phyloP scores from a whole-genome alignment of 2,329 filamentous ascomycete genomes.

The Talaromyces islandicus region DNA sequence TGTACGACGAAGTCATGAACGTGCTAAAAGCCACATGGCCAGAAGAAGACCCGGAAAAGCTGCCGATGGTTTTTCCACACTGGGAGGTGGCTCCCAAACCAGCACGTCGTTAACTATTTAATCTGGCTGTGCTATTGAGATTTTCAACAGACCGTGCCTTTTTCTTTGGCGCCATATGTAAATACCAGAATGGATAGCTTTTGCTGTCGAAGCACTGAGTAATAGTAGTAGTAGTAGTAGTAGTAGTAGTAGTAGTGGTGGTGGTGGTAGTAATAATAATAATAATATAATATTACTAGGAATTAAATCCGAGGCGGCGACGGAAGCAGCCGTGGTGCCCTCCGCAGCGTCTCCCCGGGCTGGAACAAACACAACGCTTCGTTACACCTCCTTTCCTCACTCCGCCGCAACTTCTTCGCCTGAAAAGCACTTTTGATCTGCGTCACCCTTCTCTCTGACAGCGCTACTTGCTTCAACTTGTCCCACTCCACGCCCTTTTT shows the following conservation, averaged over 20 bases:
- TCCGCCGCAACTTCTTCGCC: neutral
- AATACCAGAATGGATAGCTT: neutral
- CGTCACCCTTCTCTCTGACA: neutral
- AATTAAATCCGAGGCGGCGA: neutral
- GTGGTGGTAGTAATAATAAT: no score
- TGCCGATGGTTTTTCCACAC: conserved; percentile 49
- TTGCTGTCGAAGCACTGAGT: neutral
- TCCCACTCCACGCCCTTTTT: neutral
- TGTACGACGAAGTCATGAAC: conserved; percentile 50
- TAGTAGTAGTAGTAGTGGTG: no score
- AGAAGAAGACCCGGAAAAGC: conserved; percentile 47
- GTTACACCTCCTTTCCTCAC: neutral
- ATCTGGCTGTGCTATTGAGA: neutral
- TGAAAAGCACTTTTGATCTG: neutral
- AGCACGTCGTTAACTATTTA: neutral
- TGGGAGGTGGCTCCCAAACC: conserved; percentile 44
- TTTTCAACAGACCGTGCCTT: neutral
- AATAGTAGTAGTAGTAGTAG: neutral
- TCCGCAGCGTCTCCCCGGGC: neutral
- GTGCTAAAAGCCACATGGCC: conserved; percentile 48
- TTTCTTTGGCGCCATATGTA: neutral
- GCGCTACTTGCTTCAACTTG: neutral
- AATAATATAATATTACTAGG: no score
- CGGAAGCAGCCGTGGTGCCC: neutral
- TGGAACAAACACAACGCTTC: neutral